These are phyloP conservation scores for Panellus pusillus DNA, from an alignment of 768 basidiomycete species.

Conservation along the genomic window DNA sequence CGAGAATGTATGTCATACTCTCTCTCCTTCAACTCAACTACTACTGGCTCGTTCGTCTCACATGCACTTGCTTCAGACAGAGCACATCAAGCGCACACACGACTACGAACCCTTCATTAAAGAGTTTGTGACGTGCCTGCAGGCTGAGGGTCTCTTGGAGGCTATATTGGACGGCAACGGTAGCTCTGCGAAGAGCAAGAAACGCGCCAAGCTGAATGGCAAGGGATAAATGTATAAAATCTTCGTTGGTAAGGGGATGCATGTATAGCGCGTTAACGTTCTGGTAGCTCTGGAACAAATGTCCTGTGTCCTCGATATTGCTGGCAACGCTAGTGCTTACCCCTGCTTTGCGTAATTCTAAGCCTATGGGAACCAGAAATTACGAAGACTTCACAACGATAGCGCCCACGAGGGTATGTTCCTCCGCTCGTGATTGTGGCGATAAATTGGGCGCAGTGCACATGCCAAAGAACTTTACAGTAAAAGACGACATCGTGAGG, in stretches of 20 bases:
- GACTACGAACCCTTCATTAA: constrained; percentile 64
- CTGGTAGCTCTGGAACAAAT: too few relatives aligned
- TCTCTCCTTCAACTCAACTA: not conserved
- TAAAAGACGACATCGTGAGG: too few relatives aligned
- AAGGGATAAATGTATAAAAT: not conserved
- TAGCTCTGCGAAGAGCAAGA: constrained; percentile 30
- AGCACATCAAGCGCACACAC: constrained; percentile 57
- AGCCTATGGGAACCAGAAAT: too few relatives aligned
- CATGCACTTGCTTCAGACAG: constrained; percentile 37
- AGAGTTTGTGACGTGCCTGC: constrained; percentile 43
- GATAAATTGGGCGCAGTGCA: too few relatives aligned
- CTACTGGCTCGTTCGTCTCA: not conserved
- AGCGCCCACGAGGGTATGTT: too few relatives aligned
- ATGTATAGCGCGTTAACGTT: too few relatives aligned
- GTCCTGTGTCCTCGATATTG: not conserved
- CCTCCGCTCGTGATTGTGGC: too few relatives aligned
- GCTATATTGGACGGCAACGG: constrained; percentile 40
- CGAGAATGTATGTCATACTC: constrained; percentile 42
- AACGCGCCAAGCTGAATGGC: constrained; percentile 16
- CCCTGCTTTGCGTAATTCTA: too few relatives aligned
- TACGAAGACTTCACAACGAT: too few relatives aligned
- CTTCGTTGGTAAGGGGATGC: too few relatives aligned
- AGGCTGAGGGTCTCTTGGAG: constrained; percentile 48
- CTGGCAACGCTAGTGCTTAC: not conserved
- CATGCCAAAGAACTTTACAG: too few relatives aligned